Evolutionary conservation across 306 rosid species (phyloP).

Genomic region (Ormosia emarginata): DNA sequence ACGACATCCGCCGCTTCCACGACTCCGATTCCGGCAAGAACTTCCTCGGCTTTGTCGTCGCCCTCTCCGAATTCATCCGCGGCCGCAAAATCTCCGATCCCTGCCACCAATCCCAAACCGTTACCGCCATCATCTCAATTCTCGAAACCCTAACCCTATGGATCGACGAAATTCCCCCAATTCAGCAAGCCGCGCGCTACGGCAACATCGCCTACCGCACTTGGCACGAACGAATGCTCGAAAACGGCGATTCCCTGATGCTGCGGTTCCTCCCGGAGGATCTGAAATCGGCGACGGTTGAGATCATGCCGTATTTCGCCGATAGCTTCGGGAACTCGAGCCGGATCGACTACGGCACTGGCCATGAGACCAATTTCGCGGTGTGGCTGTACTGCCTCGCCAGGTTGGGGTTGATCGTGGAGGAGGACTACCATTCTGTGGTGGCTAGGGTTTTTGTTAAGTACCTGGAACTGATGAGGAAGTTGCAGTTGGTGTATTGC

Average conservation of each 20-base stretch:
- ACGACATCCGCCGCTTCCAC: slow-evolving; percentile 62
- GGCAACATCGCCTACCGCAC: slow-evolving; percentile 75
- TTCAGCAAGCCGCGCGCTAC: slow-evolving; percentile 66
- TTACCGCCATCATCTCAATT: slow-evolving; percentile 38
- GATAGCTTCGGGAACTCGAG: slow-evolving; percentile 83
- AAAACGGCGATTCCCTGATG: slow-evolving; percentile 47
- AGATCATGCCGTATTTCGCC: slow-evolving; percentile 66
- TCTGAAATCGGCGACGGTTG: slow-evolving; percentile 45
- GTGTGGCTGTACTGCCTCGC: slow-evolving; percentile 89
- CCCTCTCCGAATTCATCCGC: slow-evolving; percentile 80
- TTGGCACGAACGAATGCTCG: slow-evolving; percentile 61
- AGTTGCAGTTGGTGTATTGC: slow-evolving; percentile 70
- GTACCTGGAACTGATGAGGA: slow-evolving; percentile 87
- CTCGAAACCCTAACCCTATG: slow-evolving; percentile 62
- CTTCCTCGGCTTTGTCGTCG: slow-evolving; percentile 80
- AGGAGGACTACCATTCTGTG: slow-evolving; percentile 69
- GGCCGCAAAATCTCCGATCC: slow-evolving; percentile 62
- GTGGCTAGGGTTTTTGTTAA: slow-evolving; percentile 70
- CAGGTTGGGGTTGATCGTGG: slow-evolving; percentile 59
- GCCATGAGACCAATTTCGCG: slow-evolving; percentile 91
- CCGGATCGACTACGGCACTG: slow-evolving; percentile 92
- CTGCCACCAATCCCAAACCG: slow-evolving; percentile 47
- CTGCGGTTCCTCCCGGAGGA: slow-evolving; percentile 50
- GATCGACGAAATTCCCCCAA: slow-evolving; percentile 82
- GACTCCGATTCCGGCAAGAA: slow-evolving; percentile 59